phyloP scores from a whole-genome alignment of 2,329 filamentous ascomycete genomes.

The Fusarium heterosporum region DNA sequence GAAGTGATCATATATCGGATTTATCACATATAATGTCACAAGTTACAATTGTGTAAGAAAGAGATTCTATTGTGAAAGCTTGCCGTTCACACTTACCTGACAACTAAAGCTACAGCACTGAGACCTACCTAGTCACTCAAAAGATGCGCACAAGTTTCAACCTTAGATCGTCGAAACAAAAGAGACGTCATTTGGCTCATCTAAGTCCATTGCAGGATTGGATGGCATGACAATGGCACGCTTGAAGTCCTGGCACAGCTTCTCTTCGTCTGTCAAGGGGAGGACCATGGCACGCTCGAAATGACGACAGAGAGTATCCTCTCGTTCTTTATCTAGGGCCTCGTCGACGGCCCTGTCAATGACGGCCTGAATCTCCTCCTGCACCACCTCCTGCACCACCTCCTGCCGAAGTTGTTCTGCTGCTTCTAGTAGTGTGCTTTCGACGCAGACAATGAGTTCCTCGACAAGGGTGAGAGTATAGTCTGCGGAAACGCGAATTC shows the following conservation, averaged over 20 bases:
- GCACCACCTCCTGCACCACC: no score
- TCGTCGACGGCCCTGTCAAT: no score
- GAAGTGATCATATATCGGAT: slow-evolving; percentile 24
- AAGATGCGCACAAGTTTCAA: neutral
- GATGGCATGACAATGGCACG: neutral
- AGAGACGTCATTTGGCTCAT: neutral
- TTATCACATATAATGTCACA: slow-evolving; percentile 11
- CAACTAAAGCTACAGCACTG: neutral
- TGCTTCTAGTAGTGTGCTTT: no score
- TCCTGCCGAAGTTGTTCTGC: no score
- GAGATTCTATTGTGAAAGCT: neutral
- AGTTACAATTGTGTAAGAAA: slow-evolving; percentile 18
- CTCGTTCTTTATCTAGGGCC: no score
- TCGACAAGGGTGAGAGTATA: no score
- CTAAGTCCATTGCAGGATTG: neutral
- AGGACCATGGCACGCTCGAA: no score
- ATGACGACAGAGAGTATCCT: no score
- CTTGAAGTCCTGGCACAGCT: neutral
- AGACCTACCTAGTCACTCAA: neutral
- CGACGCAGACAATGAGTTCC: no score
- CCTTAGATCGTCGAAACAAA: neutral
- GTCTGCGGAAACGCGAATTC: no score
- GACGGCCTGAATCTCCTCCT: no score
- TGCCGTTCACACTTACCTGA: slow-evolving; percentile 5
- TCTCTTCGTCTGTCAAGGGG: neutral